These are phyloP conservation scores for Fomitiporia mediterranea DNA, from an alignment of 1,284 basidiomycete species.

Conservation along the genomic window DNA sequence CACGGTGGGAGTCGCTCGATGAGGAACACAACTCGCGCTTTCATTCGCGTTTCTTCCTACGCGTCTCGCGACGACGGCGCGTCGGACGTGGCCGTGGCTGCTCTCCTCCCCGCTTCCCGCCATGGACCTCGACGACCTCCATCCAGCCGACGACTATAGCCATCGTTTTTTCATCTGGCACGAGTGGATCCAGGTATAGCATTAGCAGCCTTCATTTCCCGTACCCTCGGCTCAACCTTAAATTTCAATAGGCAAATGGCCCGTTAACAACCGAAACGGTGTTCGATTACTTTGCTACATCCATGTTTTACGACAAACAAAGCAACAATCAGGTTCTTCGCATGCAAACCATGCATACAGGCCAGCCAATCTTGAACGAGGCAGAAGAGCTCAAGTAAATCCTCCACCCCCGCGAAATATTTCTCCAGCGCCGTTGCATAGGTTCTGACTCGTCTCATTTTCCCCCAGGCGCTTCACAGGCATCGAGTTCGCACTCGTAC, in stretches of 20 bases:
- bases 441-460: conserved; percentile 11
- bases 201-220: conserved; percentile 3
- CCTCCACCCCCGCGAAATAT: background rate
- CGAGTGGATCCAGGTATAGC: conserved; percentile 72
- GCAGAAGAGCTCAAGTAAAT: conserved; percentile 74
- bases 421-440: conserved; percentile 15
- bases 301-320: conserved; percentile 87
- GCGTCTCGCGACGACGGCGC: background rate
- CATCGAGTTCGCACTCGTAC: conserved; percentile 77
- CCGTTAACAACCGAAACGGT: conserved; percentile 71
- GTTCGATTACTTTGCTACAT: conserved; percentile 80
- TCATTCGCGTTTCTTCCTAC: background rate
- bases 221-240: background rate
- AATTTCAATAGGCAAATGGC: conserved; percentile 54
- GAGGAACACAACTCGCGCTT: background rate
- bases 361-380: conserved; percentile 64
- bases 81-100: background rate
- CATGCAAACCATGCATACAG: conserved; percentile 85
- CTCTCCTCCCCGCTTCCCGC: background rate
- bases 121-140: conserved; percentile 70
- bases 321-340: conserved; percentile 84
- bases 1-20: background rate
- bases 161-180: conserved; percentile 83
- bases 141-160: conserved; percentile 73
- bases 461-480: conserved; percentile 71